Percentiles rank a stretch among this genome's conserved stretches.
phyloP scores from a whole-genome alignment of 2,329 filamentous ascomycete species.

The Fonsecaea monophora region DNA sequence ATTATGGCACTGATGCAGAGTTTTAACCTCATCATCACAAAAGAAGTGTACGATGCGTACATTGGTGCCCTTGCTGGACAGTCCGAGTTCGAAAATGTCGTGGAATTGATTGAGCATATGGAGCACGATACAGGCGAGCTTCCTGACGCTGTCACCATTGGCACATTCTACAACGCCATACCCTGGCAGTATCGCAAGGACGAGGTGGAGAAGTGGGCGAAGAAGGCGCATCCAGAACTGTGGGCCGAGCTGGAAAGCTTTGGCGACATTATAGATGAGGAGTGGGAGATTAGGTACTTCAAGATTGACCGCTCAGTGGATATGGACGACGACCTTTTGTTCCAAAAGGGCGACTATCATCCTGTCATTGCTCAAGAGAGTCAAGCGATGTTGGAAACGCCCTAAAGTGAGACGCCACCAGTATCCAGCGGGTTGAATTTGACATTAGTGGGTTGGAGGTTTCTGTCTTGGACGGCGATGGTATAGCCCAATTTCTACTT shows the following conservation, averaged over 20 bases:
- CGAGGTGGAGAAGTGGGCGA: slow-evolving; percentile 76
- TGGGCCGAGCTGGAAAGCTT: slow-evolving; percentile 69
- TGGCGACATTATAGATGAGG: slow-evolving; percentile 40
- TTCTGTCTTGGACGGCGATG: neutral
- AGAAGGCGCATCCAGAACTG: slow-evolving; percentile 67
- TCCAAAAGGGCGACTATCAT: slow-evolving; percentile 36
- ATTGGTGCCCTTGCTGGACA: slow-evolving; percentile 77
- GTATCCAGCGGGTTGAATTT: neutral
- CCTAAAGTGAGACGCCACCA: neutral
- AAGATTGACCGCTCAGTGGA: slow-evolving; percentile 39
- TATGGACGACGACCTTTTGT: slow-evolving; percentile 37
- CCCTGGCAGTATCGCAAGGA: slow-evolving; percentile 70
- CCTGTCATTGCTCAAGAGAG: slow-evolving; percentile 34
- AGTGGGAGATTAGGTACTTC: slow-evolving; percentile 41
- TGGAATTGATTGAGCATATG: slow-evolving; percentile 70
- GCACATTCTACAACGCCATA: slow-evolving; percentile 76
- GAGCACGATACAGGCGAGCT: slow-evolving; percentile 69
- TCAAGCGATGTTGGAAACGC: slow-evolving; percentile 31
- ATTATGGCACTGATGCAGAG: slow-evolving; percentile 64
- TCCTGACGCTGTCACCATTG: slow-evolving; percentile 74
- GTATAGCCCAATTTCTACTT: neutral
- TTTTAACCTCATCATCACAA: slow-evolving; percentile 80
- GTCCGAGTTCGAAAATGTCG: slow-evolving; percentile 71
- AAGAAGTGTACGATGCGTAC: slow-evolving; percentile 76
- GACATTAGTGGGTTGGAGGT: neutral